Base-by-base conservation (phyloP, 2,329 filamentous ascomycete species). In the Paecilomyces dactylethromorphus region DNA sequence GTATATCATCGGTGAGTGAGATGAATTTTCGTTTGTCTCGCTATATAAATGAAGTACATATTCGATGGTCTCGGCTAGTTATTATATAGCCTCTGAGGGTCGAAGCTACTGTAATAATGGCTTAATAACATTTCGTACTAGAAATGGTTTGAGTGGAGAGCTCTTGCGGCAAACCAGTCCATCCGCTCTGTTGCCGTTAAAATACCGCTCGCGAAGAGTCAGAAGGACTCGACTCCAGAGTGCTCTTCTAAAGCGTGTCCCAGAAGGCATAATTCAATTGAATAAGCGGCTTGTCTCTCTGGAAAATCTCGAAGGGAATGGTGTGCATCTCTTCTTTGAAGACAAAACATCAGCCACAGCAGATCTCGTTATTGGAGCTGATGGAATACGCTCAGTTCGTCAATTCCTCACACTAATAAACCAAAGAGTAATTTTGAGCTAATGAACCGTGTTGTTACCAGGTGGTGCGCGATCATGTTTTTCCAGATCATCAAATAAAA, bases 311-410 rank as follows among this genome's bases (percentile, higher is more conserved):
- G 64, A 68, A 0, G 63, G 59, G 13, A 67, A 65, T 0, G 79
- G 76, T 3, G 68, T 81, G 1, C 62, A 69, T 2, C 67, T 84
- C 10, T 53, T 58, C 0, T 84, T 85, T 58, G 71, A 77, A 12
- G 81, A 84, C 61, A 75, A 76, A 0, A 74, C 74, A 2, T 66
- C 73, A 12, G 58, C 58, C 2, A 60, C 58, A 15, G 75, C 75
- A 2, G 80, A 82, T 60, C 65, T 84, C 0, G 72, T 83, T 0
- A 74, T 84, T 1, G 82, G 81, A 0, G 81, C 79, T 3, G 80
- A 84, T 63, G 80, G 82, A 2, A 82, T 83, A 56, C 76, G 79
- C 58, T 82, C 80, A 3, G 76, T 80, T 62, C 35, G 69, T 60
- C 24, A 35, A 32, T 21, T 15, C 3, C 31, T n/a, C n/a, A n/a